Conservation (phyloP, 371 early-diverging fungal genomes). For the Actinomortierella wolfii region DNA sequence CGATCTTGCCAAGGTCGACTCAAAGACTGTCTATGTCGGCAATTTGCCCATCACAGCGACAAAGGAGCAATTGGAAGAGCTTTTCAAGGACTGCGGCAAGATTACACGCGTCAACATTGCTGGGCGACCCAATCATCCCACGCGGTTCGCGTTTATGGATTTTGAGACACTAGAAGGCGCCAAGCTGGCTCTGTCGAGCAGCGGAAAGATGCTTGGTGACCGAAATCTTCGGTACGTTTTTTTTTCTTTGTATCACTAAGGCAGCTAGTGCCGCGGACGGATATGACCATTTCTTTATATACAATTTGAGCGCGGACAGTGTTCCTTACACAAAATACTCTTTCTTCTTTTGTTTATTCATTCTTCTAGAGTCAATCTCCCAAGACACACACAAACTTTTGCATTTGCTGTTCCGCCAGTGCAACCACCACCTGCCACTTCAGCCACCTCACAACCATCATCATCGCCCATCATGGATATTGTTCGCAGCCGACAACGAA, state of each 20-base stretch:
- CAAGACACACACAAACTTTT: conserved; percentile 29
- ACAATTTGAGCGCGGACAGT: neutral
- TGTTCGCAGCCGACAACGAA: conserved; percentile 20
- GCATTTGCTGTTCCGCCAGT: conserved; percentile 38
- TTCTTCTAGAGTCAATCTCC: conserved; percentile 26
- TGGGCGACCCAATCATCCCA: conserved; percentile 64
- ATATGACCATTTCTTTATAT: neutral
- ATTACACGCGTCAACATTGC: conserved; percentile 74
- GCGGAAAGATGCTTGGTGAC: conserved; percentile 35
- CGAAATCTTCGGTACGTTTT: conserved; percentile 23
- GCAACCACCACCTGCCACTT: conserved; percentile 14
- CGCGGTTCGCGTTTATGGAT: conserved; percentile 77
- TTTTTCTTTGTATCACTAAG: no score
- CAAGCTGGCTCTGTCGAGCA: conserved; percentile 57
- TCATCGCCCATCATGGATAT: conserved; percentile 20
- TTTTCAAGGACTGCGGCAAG: conserved; percentile 59
- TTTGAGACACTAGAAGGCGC: conserved; percentile 65
- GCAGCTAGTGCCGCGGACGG: neutral
- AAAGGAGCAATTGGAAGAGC: conserved; percentile 55
- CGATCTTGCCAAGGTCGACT: conserved; percentile 66
- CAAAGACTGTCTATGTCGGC: conserved; percentile 75
- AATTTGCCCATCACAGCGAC: conserved; percentile 65
- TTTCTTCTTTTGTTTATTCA: neutral
- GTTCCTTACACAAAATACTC: neutral
- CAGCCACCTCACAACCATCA: conserved; percentile 1